These are phyloP conservation scores for Bromus sterilis DNA, from an alignment of 176 grass and related monocot genomes.

Conservation along the genomic window DNA sequence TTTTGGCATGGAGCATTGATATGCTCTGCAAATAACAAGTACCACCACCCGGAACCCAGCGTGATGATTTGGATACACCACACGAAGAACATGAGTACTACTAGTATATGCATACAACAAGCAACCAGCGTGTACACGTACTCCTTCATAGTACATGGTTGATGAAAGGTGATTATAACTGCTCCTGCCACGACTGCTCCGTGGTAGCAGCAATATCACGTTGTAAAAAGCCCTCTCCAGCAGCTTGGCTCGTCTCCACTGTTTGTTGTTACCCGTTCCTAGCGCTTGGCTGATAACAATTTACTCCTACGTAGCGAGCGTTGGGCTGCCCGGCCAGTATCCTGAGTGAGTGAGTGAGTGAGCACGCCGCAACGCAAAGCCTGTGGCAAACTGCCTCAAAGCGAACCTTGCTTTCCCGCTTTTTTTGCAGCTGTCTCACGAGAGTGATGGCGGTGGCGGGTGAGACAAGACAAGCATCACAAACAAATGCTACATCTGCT, in stretches of 20 bases:
- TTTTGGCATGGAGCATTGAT: neutral
- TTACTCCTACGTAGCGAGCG: neutral
- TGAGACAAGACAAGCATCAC: constrained; percentile 38
- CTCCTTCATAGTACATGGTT: no score
- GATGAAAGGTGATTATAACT: neutral
- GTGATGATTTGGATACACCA: neutral
- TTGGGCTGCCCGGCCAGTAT: neutral
- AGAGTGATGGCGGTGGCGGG: neutral
- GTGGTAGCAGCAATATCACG: neutral
- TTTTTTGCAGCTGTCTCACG: neutral
- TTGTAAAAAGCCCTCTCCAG: neutral
- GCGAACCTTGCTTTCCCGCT: constrained; percentile 7
- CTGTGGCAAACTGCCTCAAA: constrained; percentile 3
- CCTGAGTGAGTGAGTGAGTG: neutral
- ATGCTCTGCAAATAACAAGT: neutral
- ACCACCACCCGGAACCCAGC: neutral
- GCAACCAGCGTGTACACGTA: neutral
- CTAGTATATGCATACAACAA: neutral
- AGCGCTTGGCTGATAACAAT: constrained; percentile 28
- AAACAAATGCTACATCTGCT: constrained; percentile 3
- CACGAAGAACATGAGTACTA: no score
- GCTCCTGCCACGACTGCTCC: neutral
- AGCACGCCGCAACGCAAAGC: constrained; percentile 17
- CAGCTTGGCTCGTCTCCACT: neutral
- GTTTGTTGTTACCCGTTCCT: constrained; percentile 11